These are phyloP conservation scores for Cyberlindnera japonica DNA, from an alignment of 805 yeast species.

Conservation along the genomic window DNA sequence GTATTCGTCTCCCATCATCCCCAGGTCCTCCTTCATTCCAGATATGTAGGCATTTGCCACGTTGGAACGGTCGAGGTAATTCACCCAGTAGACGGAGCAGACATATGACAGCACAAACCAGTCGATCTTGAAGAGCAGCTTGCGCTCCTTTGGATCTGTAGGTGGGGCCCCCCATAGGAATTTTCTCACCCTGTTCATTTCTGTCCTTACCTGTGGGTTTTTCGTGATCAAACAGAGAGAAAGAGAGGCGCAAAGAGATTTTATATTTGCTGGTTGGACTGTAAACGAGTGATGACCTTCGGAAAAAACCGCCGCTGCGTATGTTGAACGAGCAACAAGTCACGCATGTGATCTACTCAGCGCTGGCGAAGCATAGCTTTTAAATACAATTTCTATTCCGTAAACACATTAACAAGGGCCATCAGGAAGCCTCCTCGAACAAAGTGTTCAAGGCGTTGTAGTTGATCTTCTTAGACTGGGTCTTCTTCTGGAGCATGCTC, in stretches of 20 bases:
- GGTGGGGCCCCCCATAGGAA: slow-evolving; percentile 28
- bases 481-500: slow-evolving; percentile 68
- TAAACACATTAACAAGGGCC: background rate
- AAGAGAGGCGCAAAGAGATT: no score
- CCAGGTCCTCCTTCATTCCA: slow-evolving; percentile 58
- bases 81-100: slow-evolving; percentile 33
- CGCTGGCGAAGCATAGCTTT: background rate
- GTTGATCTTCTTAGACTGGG: slow-evolving; percentile 85
- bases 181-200: slow-evolving; percentile 10
- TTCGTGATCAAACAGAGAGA: no score
- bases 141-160: slow-evolving; percentile 19
- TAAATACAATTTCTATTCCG: no score
- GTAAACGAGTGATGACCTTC: background rate
- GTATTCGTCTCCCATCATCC: slow-evolving; percentile 44
- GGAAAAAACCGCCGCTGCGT: background rate
- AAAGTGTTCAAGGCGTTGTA: slow-evolving; percentile 70
- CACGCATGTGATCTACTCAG: no score
- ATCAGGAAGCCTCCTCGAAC: slow-evolving; percentile 26
- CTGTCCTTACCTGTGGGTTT: no score
- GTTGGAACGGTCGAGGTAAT: slow-evolving; percentile 57
- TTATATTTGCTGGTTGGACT: background rate
- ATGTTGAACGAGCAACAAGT: no score
- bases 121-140: slow-evolving; percentile 25
- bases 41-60: slow-evolving; percentile 59
- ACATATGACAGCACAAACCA: slow-evolving; percentile 25